Conservation (phyloP, 1,139 yeast species). For the Kodamaea suecica region DNA sequence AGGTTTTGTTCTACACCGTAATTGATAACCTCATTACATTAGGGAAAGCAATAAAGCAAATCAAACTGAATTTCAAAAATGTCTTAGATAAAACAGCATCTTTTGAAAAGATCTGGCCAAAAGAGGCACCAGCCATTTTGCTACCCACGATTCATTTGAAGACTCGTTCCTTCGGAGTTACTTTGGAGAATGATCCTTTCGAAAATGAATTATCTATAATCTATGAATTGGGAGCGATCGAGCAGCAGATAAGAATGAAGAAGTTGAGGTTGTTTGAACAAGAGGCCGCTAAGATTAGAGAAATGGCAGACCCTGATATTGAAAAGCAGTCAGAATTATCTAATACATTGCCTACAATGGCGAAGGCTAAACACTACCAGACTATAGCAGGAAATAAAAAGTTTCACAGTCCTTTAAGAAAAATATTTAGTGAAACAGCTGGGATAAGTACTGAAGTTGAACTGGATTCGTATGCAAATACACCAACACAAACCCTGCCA, state of each 20-base stretch:
- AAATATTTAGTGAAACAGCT: conserved; percentile 5
- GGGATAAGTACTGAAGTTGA: conserved; percentile 2
- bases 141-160: conserved; percentile 34
- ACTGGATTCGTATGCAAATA: too few relatives aligned
- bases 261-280: conserved; percentile 31
- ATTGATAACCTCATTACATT: conserved; percentile 64
- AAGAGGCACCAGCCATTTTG: conserved; percentile 26
- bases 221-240: conserved; percentile 37
- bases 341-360: conserved; percentile 5
- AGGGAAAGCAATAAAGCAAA: conserved; percentile 57
- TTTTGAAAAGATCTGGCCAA: conserved; percentile 33
- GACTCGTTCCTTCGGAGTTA: conserved; percentile 32
- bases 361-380: background rate
- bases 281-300: conserved; percentile 15
- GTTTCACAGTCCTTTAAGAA: conserved; percentile 12
- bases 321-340: conserved; percentile 16
- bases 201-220: conserved; percentile 41
- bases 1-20: conserved; percentile 61
- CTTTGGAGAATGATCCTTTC: conserved; percentile 43
- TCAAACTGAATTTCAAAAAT: conserved; percentile 48
- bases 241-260: conserved; percentile 33
- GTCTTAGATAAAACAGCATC: conserved; percentile 38
- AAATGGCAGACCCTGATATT: conserved; percentile 13
- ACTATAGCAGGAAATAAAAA: conserved; percentile 3
- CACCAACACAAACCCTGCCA: too few relatives aligned